A percentile compares a stretch with the other conserved stretches of the same genome.
Conservation (phyloP, 1,139 yeast species). For the Yamadazyma blattariae region DNA sequence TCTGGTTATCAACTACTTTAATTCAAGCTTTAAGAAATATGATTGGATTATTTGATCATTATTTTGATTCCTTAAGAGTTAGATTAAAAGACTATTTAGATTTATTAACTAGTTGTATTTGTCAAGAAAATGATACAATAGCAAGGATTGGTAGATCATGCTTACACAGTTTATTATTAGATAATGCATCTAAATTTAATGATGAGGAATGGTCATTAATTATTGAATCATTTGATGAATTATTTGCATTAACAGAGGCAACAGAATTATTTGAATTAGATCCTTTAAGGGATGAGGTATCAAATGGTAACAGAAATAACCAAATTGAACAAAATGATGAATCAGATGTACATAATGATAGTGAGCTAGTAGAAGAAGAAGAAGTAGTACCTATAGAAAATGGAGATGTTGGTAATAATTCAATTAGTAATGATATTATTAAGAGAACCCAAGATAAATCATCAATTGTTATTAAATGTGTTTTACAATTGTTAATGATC, state of each 20-base stretch:
- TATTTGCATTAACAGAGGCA: conserved; percentile 85
- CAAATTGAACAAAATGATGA: conserved; percentile 5
- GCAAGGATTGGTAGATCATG: conserved; percentile 93
- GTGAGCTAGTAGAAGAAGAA: no score
- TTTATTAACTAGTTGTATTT: conserved; percentile 79
- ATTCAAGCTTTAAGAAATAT: conserved; percentile 91
- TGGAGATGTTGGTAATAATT: conserved; percentile 16
- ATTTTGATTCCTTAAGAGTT: conserved; percentile 68
- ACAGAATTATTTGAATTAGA: conserved; percentile 74
- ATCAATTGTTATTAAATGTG: conserved; percentile 87
- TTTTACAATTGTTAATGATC: conserved; percentile 82
- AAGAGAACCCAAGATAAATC: conserved; percentile 56
- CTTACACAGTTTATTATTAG: conserved; percentile 69
- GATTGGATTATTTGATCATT: conserved; percentile 78
- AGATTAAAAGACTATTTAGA: conserved; percentile 78
- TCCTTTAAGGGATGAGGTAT: conserved; percentile 34
- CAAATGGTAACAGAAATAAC: background rate
- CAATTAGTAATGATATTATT: conserved; percentile 20
- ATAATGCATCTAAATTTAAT: conserved; percentile 66
- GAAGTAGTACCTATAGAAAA: conserved; percentile 8
- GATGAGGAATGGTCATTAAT: conserved; percentile 74
- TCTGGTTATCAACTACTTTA: conserved; percentile 94
- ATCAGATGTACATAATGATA: no score
- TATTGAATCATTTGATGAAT: conserved; percentile 56
- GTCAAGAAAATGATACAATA: conserved; percentile 95